Evolutionary conservation across 176 grass and related monocot genomes (phyloP).

Genomic region (Phragmites australis): DNA sequence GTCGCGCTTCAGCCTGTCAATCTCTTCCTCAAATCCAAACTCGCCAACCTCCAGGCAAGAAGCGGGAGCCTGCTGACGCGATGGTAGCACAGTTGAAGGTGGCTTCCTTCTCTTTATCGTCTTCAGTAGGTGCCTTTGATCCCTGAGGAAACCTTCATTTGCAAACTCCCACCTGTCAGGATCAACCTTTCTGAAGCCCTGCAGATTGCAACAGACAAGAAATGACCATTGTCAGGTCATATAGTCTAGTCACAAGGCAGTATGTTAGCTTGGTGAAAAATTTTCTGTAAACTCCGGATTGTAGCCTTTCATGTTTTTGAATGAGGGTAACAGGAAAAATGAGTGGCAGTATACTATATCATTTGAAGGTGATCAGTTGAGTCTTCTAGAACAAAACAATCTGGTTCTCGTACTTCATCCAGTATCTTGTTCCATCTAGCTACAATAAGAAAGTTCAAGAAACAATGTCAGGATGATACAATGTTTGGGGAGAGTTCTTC

Average conservation of each 20-base stretch:
- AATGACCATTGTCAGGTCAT: slow-evolving; percentile 21
- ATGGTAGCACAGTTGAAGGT: slow-evolving; percentile 19
- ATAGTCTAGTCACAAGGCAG: slow-evolving; percentile 11
- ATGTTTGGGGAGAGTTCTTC: neutral
- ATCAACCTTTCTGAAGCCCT: slow-evolving; percentile 94
- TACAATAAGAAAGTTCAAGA: slow-evolving; percentile 67
- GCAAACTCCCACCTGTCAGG: slow-evolving; percentile 98
- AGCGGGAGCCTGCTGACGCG: slow-evolving; percentile 36
- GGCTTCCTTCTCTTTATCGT: slow-evolving; percentile 83
- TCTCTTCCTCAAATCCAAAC: slow-evolving; percentile 81
- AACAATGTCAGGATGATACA: slow-evolving; percentile 46
- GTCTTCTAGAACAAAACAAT: slow-evolving; percentile 76
- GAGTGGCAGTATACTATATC: slow-evolving; percentile 47
- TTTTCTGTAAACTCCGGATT: neutral
- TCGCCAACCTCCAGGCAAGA: slow-evolving; percentile 73
- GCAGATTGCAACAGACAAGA: slow-evolving; percentile 34
- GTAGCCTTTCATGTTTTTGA: slow-evolving; percentile 2
- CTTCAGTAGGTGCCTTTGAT: slow-evolving; percentile 80
- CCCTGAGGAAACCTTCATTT: slow-evolving; percentile 81
- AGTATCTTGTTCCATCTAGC: slow-evolving; percentile 68
- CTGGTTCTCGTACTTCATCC: slow-evolving; percentile 60
- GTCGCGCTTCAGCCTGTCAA: slow-evolving; percentile 64
- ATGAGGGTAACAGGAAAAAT: slow-evolving; percentile 31
- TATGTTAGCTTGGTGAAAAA: neutral
- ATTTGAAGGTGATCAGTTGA: slow-evolving; percentile 51